Evolutionary conservation across 192 early-diverging fungal species (phyloP).

Genomic region (Backusella australiensis): DNA sequence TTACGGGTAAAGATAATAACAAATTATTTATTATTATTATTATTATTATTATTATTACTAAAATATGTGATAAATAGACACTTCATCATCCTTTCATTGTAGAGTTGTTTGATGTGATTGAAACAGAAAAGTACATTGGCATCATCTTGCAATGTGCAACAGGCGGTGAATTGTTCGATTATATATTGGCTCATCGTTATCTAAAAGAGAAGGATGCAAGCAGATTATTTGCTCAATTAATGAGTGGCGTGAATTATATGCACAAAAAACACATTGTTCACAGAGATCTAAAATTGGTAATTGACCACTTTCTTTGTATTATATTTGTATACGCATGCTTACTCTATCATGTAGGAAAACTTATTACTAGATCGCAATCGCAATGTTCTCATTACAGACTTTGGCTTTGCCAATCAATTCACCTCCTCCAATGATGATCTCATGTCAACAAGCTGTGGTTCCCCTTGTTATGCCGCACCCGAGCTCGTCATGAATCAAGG

Average conservation of each 20-base stretch:
- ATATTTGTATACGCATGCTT: neutral
- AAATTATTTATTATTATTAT: neutral
- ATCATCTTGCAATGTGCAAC: slow-evolving; percentile 97
- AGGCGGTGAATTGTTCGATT: slow-evolving; percentile 96
- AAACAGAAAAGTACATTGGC: slow-evolving; percentile 95
- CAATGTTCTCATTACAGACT: slow-evolving; percentile 97
- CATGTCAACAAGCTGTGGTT: slow-evolving; percentile 94
- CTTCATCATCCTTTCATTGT: slow-evolving; percentile 92
- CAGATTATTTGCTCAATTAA: slow-evolving; percentile 90
- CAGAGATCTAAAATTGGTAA: slow-evolving; percentile 92
- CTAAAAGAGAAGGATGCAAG: slow-evolving; percentile 90
- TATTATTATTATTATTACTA: neutral
- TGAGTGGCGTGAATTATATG: slow-evolving; percentile 90
- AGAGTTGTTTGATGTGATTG: slow-evolving; percentile 91
- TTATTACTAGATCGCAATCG: slow-evolving; percentile 87
- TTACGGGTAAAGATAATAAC: slow-evolving; percentile 64
- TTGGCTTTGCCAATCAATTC: slow-evolving; percentile 97
- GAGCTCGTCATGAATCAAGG: slow-evolving; percentile 98
- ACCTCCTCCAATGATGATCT: slow-evolving; percentile 69
- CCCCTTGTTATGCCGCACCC: slow-evolving; percentile 98
- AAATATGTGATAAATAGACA: slow-evolving; percentile 57
- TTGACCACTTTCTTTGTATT: slow-evolving; percentile 11
- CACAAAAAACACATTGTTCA: slow-evolving; percentile 95
- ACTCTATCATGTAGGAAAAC: slow-evolving; percentile 54
- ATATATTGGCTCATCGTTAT: slow-evolving; percentile 93